Conservation (phyloP, 1,284 basidiomycete genomes). For the Waitea zeae region DNA sequence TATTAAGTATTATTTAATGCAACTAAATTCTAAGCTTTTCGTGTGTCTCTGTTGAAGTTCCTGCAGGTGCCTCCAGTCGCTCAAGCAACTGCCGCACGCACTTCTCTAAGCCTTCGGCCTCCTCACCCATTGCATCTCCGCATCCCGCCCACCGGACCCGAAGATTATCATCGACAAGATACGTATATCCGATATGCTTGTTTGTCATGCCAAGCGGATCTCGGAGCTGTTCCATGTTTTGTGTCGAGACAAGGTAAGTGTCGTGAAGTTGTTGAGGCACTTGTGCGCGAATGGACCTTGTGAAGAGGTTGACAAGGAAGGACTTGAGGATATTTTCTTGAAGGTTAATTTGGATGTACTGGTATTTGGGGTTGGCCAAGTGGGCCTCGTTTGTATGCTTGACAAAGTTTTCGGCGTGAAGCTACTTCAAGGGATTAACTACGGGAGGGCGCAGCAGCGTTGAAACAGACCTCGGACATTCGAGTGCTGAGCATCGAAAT, state of each 20-base stretch:
- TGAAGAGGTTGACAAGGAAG: conserved; percentile 73
- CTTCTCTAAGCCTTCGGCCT: conserved; percentile 50
- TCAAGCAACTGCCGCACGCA: conserved; percentile 62
- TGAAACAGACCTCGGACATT: conserved; percentile 60
- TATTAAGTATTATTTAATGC: too few relatives aligned
- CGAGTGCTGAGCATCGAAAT: conserved; percentile 70
- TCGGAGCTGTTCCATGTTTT: conserved; percentile 69
- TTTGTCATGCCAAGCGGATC: conserved; percentile 79
- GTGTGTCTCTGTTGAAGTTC: too few relatives aligned
- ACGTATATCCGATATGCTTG: conserved; percentile 87
- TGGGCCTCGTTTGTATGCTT: conserved; percentile 45
- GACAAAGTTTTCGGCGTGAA: conserved; percentile 69
- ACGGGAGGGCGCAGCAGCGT: conserved; percentile 2
- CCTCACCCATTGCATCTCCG: conserved; percentile 65
- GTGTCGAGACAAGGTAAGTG: conserved; percentile 68
- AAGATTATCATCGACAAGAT: conserved; percentile 71
- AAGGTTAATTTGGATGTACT: conserved; percentile 76
- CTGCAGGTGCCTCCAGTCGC: too few relatives aligned
- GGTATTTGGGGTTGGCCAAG: conserved; percentile 49
- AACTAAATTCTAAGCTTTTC: too few relatives aligned
- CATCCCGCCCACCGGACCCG: conserved; percentile 91
- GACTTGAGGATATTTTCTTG: conserved; percentile 88
- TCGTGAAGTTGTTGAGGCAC: conserved; percentile 52
- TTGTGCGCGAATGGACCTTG: conserved; percentile 49
- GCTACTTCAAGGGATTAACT: conserved; percentile 22